phyloP scores from a whole-genome alignment of 1,139 yeast genomes.

The Saccharomyces hybrid region DNA sequence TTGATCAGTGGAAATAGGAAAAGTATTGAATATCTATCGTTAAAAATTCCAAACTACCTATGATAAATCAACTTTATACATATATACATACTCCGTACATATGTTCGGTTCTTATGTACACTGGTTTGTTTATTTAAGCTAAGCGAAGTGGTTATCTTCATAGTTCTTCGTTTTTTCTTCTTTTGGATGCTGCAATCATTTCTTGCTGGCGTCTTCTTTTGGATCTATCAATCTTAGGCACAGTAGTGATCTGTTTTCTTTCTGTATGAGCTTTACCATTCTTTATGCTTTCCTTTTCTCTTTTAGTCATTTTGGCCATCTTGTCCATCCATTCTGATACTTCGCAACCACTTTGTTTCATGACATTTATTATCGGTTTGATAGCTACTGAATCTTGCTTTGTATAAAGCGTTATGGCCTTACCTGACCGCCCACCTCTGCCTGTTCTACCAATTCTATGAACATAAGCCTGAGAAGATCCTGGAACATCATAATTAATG shows the following conservation, averaged over 20 bases:
- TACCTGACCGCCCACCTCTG: constrained; percentile 82
- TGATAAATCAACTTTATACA: no score
- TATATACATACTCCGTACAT: no score
- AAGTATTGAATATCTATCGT: no score
- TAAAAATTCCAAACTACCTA: neutral
- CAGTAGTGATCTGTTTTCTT: constrained; percentile 77
- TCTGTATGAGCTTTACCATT: constrained; percentile 37
- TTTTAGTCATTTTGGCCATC: constrained; percentile 59
- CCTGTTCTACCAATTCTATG: constrained; percentile 99
- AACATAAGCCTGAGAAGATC: constrained; percentile 87
- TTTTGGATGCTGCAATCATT: constrained; percentile 77
- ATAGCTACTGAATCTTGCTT: constrained; percentile 75
- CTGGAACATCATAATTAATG: constrained; percentile 94
- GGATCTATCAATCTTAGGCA: constrained; percentile 60
- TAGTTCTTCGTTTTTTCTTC: constrained; percentile 36
- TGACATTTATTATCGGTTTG: constrained; percentile 83
- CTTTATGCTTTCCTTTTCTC: constrained; percentile 59
- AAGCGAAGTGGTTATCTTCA: neutral
- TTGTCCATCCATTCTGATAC: constrained; percentile 77
- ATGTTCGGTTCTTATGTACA: no score
- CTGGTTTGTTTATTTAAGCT: no score
- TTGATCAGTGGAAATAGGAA: neutral
- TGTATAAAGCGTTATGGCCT: constrained; percentile 87
- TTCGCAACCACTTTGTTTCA: constrained; percentile 84
- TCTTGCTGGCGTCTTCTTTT: constrained; percentile 58